These are phyloP conservation scores for Pyropia haitanensis DNA, from an alignment of 23 red algal genomes.

Conservation along the genomic window DNA sequence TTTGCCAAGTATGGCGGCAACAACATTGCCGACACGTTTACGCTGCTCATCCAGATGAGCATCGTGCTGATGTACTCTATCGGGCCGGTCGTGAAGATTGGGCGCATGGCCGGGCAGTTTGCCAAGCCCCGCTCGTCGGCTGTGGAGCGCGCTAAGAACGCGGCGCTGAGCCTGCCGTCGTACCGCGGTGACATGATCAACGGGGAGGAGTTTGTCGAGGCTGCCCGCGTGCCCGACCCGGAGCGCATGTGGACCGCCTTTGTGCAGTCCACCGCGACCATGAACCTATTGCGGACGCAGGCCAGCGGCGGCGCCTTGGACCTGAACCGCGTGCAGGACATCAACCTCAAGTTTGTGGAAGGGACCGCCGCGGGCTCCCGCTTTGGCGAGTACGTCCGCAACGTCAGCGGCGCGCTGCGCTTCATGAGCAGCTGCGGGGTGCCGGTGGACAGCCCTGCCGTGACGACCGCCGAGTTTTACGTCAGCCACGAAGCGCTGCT, in stretches of 20 bases:
- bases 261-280: conserved; percentile 67
- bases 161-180: conserved; percentile 65
- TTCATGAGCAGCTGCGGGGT: conserved; percentile 94
- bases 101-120: conserved; percentile 93
- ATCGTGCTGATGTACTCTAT: conserved; percentile 89
- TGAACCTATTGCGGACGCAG: conserved; percentile 78
- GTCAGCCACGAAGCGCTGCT: conserved; percentile 92
- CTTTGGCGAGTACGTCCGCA: conserved; percentile 66
- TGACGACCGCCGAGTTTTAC: conserved; percentile 65
- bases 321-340: conserved; percentile 82
- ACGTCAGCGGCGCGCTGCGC: conserved; percentile 60
- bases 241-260: conserved; percentile 83
- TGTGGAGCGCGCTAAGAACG: conserved; percentile 51
- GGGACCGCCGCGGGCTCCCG: conserved; percentile 40
- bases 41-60: conserved; percentile 90
- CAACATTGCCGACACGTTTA: conserved; percentile 67
- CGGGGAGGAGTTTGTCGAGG: conserved; percentile 26
- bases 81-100: conserved; percentile 92
- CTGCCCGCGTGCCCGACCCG: conserved; percentile 85
- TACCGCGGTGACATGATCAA: conserved; percentile 96
- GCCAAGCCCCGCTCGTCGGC: conserved; percentile 80
- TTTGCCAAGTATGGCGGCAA: conserved; percentile 56
- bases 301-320: conserved; percentile 80
- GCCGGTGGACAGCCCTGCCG: conserved; percentile 12
- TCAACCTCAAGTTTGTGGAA: conserved; percentile 88